Evolutionary conservation across 768 basidiomycete genomes (phyloP).

Genomic region (Boletus reticulatus): DNA sequence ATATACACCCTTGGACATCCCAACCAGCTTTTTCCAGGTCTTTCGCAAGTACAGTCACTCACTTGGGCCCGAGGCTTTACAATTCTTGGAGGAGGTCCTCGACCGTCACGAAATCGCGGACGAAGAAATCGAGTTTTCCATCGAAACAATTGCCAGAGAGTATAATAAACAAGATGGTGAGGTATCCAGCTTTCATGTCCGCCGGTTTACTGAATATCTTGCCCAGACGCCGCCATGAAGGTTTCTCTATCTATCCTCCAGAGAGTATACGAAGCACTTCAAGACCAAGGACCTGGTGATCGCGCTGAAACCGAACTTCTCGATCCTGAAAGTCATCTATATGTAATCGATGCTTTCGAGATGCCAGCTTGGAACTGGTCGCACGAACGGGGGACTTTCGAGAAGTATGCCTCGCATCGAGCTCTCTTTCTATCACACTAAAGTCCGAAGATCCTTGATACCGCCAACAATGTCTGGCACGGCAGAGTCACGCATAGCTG

Average conservation of each 20-base stretch:
- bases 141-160: constrained; percentile 80
- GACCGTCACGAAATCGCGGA: constrained; percentile 68
- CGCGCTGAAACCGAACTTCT: constrained; percentile 58
- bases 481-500: constrained; percentile 75
- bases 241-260: constrained; percentile 65
- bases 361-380: constrained; percentile 97
- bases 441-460: constrained; percentile 38
- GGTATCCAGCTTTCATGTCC: constrained; percentile 9
- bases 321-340: constrained; percentile 79
- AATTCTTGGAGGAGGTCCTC: constrained; percentile 69
- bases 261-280: constrained; percentile 73
- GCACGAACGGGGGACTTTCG: constrained; percentile 80
- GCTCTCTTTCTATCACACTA: constrained; percentile 2
- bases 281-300: constrained; percentile 53
- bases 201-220: neutral
- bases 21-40: constrained; percentile 44
- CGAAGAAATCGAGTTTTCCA: constrained; percentile 66
- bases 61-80: constrained; percentile 73
- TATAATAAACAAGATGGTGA: constrained; percentile 88
- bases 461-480: constrained; percentile 76
- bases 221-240: constrained; percentile 76
- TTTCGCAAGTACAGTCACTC: constrained; percentile 90
- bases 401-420: constrained; percentile 53
- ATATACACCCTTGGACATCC: neutral
- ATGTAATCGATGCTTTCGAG: constrained; percentile 86